Evolutionary conservation across 192 early-diverging fungal species (phyloP).

Genomic region (Hyaloraphidium curvatum): DNA sequence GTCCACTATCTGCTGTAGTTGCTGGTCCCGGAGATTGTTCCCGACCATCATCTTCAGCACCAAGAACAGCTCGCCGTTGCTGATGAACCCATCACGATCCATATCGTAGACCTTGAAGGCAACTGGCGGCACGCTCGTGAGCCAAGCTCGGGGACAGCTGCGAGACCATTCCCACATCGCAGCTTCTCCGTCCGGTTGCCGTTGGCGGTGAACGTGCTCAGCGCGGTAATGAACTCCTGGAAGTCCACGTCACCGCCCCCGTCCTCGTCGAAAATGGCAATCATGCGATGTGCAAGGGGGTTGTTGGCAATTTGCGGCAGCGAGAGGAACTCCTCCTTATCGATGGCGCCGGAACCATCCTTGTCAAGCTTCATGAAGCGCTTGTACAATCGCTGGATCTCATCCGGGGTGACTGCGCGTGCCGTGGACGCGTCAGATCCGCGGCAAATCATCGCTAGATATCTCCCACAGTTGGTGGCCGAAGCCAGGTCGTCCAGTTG

Average conservation of each 20-base stretch:
- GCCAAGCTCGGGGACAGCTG: no score
- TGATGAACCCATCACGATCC: constrained; percentile 95
- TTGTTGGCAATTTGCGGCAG: constrained; percentile 96
- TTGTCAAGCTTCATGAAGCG: constrained; percentile 53
- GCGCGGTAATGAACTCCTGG: constrained; percentile 89
- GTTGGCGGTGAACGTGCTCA: constrained; percentile 85
- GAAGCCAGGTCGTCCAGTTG: no score
- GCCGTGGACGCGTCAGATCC: no score
- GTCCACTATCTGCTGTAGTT: constrained; percentile 99
- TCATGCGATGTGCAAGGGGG: constrained; percentile 83
- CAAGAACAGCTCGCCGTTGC: constrained; percentile 95
- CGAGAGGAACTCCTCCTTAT: constrained; percentile 90
- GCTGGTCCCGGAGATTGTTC: constrained; percentile 82
- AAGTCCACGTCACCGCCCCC: constrained; percentile 98
- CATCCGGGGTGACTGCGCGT: constrained; percentile 76
- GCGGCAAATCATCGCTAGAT: no score
- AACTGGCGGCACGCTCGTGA: constrained; percentile 28
- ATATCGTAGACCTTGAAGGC: constrained; percentile 99
- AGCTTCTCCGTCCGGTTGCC: constrained; percentile 92
- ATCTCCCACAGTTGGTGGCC: no score
- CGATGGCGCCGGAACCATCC: constrained; percentile 87
- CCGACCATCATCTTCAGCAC: constrained; percentile 99
- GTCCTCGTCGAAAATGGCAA: constrained; percentile 95
- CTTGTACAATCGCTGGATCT: constrained; percentile 97
- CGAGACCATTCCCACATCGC: constrained; percentile 57